A percentile compares a stretch with the other conserved stretches of the same genome.
Conservation (phyloP, 2,329 filamentous ascomycete genomes). For the Amauroascus niger region DNA sequence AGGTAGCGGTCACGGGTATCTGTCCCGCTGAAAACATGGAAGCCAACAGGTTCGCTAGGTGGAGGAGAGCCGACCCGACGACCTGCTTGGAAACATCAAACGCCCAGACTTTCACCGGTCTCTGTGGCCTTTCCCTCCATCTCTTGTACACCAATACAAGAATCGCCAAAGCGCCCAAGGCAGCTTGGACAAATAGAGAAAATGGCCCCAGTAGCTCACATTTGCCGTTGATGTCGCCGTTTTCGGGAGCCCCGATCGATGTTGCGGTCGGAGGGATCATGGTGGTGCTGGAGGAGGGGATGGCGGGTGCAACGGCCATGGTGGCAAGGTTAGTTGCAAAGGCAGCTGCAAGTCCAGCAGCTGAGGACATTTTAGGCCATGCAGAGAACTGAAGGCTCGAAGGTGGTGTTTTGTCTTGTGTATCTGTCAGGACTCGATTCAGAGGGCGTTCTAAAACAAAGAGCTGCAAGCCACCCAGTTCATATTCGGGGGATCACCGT, state of each 20-base stretch:
- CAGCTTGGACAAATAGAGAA: constrained; percentile 78
- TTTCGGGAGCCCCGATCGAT: constrained; percentile 17
- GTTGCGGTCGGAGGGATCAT: constrained; percentile 6
- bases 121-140: constrained; percentile 81
- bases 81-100: constrained; percentile 98
- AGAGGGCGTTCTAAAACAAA: neutral
- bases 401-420: neutral
- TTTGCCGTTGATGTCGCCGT: constrained; percentile 54
- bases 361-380: constrained; percentile 2
- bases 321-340: constrained; percentile 15
- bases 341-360: neutral
- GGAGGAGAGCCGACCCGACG: constrained; percentile 81
- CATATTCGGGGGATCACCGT: constrained; percentile 1
- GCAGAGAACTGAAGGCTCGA: neutral
- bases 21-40: constrained; percentile 87
- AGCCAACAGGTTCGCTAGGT: constrained; percentile 90
- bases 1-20: constrained; percentile 46
- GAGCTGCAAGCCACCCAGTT: neutral
- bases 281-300: neutral
- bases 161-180: constrained; percentile 72
- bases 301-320: constrained; percentile 13
- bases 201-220: constrained; percentile 85
- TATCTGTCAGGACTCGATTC: neutral
- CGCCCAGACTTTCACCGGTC: constrained; percentile 92
- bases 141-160: constrained; percentile 86